Conservation (phyloP, 1,284 basidiomycete species). For the Fomitopsis betulina region DNA sequence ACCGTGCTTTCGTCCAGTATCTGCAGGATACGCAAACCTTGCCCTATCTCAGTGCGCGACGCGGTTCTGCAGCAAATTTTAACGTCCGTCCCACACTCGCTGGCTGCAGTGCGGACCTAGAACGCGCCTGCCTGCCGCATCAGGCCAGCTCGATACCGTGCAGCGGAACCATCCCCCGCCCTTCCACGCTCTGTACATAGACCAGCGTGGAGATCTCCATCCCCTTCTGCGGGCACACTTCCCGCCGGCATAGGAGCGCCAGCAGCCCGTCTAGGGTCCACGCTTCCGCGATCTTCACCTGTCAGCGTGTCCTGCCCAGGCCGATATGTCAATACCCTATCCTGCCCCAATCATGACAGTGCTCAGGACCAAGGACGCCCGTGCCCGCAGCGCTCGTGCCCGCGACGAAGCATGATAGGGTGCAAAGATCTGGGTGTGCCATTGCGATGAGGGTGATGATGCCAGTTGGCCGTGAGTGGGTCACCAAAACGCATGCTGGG, state of each 20-base stretch:
- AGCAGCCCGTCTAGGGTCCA: neutral
- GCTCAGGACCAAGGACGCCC: neutral
- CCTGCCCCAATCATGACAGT: neutral
- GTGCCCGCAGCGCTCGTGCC: neutral
- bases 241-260: constrained; percentile 1
- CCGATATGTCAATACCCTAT: neutral
- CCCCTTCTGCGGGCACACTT: neutral
- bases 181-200: neutral
- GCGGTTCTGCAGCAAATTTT: neutral
- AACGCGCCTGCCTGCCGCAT: constrained; percentile 1
- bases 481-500: neutral
- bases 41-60: neutral
- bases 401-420: neutral
- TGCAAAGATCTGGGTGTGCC: neutral
- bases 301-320: neutral
- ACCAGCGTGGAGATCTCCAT: constrained; percentile 1
- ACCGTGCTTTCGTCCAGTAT: too few relatives aligned
- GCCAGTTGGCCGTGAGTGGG: neutral
- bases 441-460: neutral
- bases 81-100: neutral
- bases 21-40: neutral
- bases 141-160: neutral
- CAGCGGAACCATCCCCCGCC: constrained; percentile 2
- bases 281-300: constrained; percentile 6
- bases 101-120: constrained; percentile 1